Base-by-base conservation (phyloP, 805 yeast species). In the Saturnispora zaruensis region DNA sequence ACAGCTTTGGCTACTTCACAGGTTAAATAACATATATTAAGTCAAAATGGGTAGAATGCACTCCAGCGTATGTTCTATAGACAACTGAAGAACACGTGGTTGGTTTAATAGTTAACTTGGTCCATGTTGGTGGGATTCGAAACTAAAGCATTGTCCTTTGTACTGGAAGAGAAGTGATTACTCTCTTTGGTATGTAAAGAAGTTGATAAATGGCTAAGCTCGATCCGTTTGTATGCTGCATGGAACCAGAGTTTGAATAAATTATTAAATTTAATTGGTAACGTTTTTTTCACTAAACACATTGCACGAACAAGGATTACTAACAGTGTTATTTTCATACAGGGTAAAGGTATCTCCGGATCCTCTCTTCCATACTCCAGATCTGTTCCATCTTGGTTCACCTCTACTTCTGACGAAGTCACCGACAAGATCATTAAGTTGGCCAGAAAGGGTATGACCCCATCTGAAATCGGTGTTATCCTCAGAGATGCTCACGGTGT, bases 401-500 rank as follows among this genome's bases (percentile, higher is more conserved):
- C 93, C 83, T 84, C 87, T 68, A 79, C 96, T 57, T 75, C 96
- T 64, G 97, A 90, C 63, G 84, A 88, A 63, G 95, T 93, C 69
- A 88, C 90, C 76, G 99, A 93, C 79, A 96, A 89, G 80, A 82
- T 91, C 79, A 75, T 84, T 90, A 93, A 93, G 86, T 88, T 90
- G 81, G 99, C 99, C 72, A 90, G 97, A 81, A 93, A 93, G 84
- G 99, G 99, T 90, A 79, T 90, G 73, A 87, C 98, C 65, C 99
- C 99, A 69, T 93, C 99, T 68, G 96, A 89, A 78, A 93, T 93
- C 62, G 99, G 99, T 87, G 99, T 93, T 71, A 77, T 89, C 69
- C 87, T 93, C 75, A 89, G 99, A 83, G 99, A 93, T 79, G 93
- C 98, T 67, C 98, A 93, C 82, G 99, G 99, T 79, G 98, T 93